Evolutionary conservation across 2,329 filamentous ascomycete genomes (phyloP).

Genomic region (Elsinoe batatas): DNA sequence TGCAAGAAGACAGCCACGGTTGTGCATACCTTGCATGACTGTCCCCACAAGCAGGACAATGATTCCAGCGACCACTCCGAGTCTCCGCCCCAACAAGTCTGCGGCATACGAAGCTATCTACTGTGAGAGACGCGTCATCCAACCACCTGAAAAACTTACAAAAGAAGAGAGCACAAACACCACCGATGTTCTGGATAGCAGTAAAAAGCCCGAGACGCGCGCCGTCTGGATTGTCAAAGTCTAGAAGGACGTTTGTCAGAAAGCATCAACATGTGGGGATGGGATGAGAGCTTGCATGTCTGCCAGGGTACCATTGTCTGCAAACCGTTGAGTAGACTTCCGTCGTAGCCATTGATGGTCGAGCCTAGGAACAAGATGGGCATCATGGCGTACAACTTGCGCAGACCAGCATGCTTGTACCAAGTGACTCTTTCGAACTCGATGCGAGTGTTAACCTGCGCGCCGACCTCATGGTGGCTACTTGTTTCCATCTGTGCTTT

Average conservation of each 20-base stretch:
- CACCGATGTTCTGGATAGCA: conserved; percentile 17
- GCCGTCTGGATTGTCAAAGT: conserved; percentile 16
- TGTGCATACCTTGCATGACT: neutral
- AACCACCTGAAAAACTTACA: neutral
- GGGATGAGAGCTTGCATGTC: neutral
- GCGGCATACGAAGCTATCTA: neutral
- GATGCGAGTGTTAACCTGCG: no score
- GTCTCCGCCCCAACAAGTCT: neutral
- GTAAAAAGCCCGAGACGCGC: conserved; percentile 17
- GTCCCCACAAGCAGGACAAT: neutral
- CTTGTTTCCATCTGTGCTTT: no score
- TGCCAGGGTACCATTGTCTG: conserved; percentile 16
- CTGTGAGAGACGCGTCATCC: neutral
- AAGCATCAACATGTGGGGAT: neutral
- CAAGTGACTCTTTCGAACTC: conserved; percentile 12
- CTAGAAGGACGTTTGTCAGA: neutral
- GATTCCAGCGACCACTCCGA: neutral
- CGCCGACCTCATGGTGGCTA: no score
- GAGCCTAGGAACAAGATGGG: conserved; percentile 15
- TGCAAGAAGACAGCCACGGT: neutral
- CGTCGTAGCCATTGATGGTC: conserved; percentile 18
- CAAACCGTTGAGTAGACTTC: conserved; percentile 18
- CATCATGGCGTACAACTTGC: conserved; percentile 15
- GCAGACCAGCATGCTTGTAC: conserved; percentile 15
- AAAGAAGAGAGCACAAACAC: conserved; percentile 4